Evolutionary conservation across 345 rosid species (phyloP).

Genomic region (Salix suchowensis): DNA sequence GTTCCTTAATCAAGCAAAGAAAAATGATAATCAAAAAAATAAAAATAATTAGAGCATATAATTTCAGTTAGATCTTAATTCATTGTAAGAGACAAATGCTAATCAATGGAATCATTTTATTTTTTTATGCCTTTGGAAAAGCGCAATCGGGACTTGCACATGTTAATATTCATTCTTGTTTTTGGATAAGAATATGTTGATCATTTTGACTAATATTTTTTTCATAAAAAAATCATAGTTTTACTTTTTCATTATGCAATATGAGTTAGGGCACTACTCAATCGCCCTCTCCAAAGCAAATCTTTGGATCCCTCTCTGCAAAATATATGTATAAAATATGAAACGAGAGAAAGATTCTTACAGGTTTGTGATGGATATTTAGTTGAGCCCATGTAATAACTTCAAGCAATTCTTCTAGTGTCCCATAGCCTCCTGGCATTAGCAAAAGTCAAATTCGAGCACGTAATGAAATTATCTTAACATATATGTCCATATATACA

Average conservation of each 20-base stretch:
- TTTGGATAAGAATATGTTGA: neutral
- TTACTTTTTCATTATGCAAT: neutral
- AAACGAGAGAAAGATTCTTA: slow-evolving; percentile 27
- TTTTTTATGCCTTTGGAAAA: neutral
- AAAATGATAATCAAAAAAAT: neutral
- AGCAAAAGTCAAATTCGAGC: neutral
- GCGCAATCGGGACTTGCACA: neutral
- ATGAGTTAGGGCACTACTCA: neutral
- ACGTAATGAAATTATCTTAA: neutral
- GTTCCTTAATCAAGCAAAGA: neutral
- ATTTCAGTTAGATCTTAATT: neutral
- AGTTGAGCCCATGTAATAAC: slow-evolving; percentile 99
- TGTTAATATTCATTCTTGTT: neutral
- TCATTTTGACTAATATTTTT: neutral
- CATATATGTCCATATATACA: neutral
- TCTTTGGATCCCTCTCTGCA: neutral
- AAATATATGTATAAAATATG: neutral
- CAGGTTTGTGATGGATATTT: slow-evolving; percentile 90
- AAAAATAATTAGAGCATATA: neutral
- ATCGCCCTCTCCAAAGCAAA: no score
- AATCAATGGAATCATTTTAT: neutral
- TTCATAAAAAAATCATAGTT: neutral
- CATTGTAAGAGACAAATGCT: neutral
- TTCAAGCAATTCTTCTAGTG: slow-evolving; percentile 90
- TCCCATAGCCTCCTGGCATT: slow-evolving; percentile 83